These are phyloP conservation scores for Psilocybe cubensis DNA, from an alignment of 768 basidiomycete species.

Conservation along the genomic window DNA sequence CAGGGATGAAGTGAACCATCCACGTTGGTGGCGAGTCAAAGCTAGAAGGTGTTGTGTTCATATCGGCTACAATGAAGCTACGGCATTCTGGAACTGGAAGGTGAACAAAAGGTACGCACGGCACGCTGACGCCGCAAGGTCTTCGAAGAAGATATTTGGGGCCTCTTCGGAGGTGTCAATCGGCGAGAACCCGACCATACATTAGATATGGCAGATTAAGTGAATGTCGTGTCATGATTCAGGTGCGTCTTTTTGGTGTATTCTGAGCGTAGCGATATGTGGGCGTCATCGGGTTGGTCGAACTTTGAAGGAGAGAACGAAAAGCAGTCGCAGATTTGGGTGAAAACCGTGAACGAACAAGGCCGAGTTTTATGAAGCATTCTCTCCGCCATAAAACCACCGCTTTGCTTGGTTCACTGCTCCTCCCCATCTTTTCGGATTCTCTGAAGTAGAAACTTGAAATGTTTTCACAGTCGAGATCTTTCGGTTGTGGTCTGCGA, in stretches of 20 bases:
- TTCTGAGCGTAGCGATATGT: too few relatives aligned
- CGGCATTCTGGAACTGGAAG: not conserved
- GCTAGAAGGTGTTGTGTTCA: not conserved
- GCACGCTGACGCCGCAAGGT: constrained; percentile 1
- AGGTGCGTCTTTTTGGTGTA: not conserved
- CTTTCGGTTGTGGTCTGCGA: too few relatives aligned
- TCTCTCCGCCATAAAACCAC: too few relatives aligned
- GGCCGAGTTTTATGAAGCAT: too few relatives aligned
- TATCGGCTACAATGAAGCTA: not conserved
- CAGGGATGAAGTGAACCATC: not conserved
- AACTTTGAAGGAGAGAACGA: too few relatives aligned
- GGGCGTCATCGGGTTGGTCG: too few relatives aligned
- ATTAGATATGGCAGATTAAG: not conserved
- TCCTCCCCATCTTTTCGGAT: too few relatives aligned
- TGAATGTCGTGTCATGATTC: not conserved
- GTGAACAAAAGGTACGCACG: not conserved
- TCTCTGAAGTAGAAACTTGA: too few relatives aligned
- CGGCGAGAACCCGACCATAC: constrained; percentile 3
- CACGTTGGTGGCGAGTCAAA: not conserved
- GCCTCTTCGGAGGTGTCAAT: constrained; percentile 3
- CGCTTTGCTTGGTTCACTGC: too few relatives aligned
- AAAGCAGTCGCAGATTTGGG: too few relatives aligned
- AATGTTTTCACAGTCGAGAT: too few relatives aligned
- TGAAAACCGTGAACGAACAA: too few relatives aligned
- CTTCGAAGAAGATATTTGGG: constrained; percentile 7